phyloP scores from a whole-genome alignment of 1,284 basidiomycete species.

The Ustilago shanxiensis region DNA sequence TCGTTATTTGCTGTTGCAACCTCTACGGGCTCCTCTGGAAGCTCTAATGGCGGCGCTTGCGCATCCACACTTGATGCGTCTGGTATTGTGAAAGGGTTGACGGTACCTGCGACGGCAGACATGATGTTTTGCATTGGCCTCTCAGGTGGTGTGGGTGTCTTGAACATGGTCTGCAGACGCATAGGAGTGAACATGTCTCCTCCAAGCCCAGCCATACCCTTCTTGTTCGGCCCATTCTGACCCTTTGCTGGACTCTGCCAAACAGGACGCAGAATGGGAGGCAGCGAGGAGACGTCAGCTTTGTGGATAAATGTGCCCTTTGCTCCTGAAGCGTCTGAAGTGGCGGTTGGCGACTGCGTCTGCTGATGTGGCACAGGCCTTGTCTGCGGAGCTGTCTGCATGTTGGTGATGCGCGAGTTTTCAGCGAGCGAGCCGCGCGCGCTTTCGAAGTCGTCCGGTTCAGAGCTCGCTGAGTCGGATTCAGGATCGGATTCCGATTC shows the following conservation, averaged over 20 bases:
- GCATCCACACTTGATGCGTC: neutral
- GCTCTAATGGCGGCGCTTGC: neutral
- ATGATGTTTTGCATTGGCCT: conserved; percentile 35
- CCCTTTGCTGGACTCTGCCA: conserved; percentile 59
- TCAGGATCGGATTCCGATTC: conserved; percentile 36
- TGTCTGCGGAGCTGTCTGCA: conserved; percentile 30
- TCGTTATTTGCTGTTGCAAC: neutral
- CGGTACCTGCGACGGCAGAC: conserved; percentile 9
- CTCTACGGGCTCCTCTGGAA: neutral
- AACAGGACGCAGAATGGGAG: conserved; percentile 61
- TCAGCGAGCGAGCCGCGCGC: conserved; percentile 43
- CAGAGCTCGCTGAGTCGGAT: conserved; percentile 25
- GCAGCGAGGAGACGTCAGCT: conserved; percentile 59
- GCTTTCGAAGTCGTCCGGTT: conserved; percentile 46
- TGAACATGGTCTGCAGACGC: conserved; percentile 66
- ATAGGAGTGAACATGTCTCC: conserved; percentile 68
- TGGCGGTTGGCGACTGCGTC: conserved; percentile 18
- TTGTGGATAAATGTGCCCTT: conserved; percentile 65
- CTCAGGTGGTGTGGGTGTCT: conserved; percentile 54
- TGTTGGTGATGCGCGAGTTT: conserved; percentile 43
- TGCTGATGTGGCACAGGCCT: conserved; percentile 18
- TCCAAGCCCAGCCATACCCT: conserved; percentile 49
- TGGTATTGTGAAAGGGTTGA: conserved; percentile 18
- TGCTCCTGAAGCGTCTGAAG: conserved; percentile 31
- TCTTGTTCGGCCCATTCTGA: conserved; percentile 22